phyloP scores from a whole-genome alignment of 1,284 basidiomycete genomes.

The Naganishia liquefaciens region DNA sequence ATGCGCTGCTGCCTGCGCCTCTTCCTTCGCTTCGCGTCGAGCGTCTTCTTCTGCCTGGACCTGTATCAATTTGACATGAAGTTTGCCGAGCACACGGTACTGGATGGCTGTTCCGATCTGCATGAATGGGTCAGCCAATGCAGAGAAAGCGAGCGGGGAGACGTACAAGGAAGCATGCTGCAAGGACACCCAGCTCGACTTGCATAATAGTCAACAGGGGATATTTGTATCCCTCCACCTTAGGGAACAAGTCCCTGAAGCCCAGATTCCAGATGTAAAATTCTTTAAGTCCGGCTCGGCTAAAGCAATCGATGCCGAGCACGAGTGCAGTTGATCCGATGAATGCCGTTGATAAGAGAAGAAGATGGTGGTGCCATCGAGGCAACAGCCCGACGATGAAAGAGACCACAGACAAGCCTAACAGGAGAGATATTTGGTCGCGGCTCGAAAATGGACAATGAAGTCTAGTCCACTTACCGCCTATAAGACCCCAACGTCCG shows the following conservation, averaged over 20 bases:
- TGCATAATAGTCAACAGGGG: slow-evolving; percentile 86
- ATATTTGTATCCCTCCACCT: slow-evolving; percentile 71
- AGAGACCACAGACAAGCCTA: slow-evolving; percentile 57
- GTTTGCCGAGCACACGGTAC: slow-evolving; percentile 75
- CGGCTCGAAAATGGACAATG: too few species aligned
- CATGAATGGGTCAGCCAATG: background rate
- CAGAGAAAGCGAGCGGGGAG: background rate
- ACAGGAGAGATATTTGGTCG: background rate
- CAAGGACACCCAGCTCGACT: slow-evolving; percentile 85
- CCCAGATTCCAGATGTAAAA: slow-evolving; percentile 96
- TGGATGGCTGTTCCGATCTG: slow-evolving; percentile 84
- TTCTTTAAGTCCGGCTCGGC: slow-evolving; percentile 88
- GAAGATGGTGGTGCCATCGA: slow-evolving; percentile 73
- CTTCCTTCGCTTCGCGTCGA: slow-evolving; percentile 71
- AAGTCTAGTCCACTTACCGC: slow-evolving; percentile 60
- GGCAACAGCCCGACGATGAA: slow-evolving; percentile 67
- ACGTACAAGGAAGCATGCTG: slow-evolving; percentile 61
- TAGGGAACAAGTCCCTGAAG: slow-evolving; percentile 68
- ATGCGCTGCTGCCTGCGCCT: slow-evolving; percentile 69
- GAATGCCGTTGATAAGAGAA: slow-evolving; percentile 72
- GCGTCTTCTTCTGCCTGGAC: slow-evolving; percentile 70
- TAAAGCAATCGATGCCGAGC: slow-evolving; percentile 89
- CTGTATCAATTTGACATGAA: slow-evolving; percentile 74
- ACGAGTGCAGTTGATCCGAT: slow-evolving; percentile 89
- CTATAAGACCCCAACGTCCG: slow-evolving; percentile 79